Evolutionary conservation across 129 eudicot species (phyloP).

Genomic region (sunflower (Helianthus annuus)): HanXRQr2.0-SUNRISE NC_035436.2:156201703-156202202

Average conservation of each 20-base stretch:
- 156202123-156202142: too few species aligned
- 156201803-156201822: neutral
- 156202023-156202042: neutral
- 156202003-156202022: constrained; percentile 10
- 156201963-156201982: neutral
- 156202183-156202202: too few species aligned
- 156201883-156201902: constrained; percentile 26
- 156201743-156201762: too few species aligned
- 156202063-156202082: constrained; percentile 9
- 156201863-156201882: neutral
- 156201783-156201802: neutral
- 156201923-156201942: constrained; percentile 15
- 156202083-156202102: too few species aligned
- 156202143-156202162: too few species aligned
- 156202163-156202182: too few species aligned
- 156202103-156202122: too few species aligned
- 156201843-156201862: constrained; percentile 22
- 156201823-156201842: neutral
- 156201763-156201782: too few species aligned
- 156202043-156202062: neutral
- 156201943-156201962: constrained; percentile 21
- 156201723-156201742: too few species aligned
- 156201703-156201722: too few species aligned
- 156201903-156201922: neutral
- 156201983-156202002: constrained; percentile 3